phyloP scores from a whole-genome alignment of 176 grass and related monocot genomes.

The Zoysia japonica region DNA sequence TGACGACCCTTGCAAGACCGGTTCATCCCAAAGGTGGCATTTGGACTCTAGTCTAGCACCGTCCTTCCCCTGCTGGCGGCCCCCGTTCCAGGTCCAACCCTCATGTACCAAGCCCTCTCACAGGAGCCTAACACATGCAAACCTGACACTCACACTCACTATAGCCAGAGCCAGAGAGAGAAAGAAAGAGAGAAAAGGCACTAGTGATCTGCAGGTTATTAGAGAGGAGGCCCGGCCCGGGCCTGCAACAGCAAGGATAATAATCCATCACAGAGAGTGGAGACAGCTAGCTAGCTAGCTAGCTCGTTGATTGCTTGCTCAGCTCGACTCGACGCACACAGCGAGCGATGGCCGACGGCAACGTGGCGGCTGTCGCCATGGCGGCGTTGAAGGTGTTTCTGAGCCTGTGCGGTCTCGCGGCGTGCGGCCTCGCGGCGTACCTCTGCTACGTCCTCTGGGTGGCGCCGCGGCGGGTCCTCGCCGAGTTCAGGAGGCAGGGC shows the following conservation, averaged over 20 bases:
- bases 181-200: background rate
- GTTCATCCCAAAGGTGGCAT: background rate
- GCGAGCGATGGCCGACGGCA: background rate
- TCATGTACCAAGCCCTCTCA: too few relatives aligned
- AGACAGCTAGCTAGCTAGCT: background rate
- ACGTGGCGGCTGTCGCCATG: slow-evolving; percentile 10
- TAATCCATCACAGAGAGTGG: background rate
- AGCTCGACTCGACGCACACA: background rate
- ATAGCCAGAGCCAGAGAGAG: background rate
- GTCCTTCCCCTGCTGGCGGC: background rate
- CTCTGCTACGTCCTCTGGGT: slow-evolving; percentile 70
- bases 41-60: slow-evolving; percentile 25
- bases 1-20: too few relatives aligned
- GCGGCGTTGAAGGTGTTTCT: slow-evolving; percentile 42
- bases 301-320: background rate
- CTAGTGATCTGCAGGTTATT: background rate
- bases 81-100: background rate
- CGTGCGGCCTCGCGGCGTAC: slow-evolving; percentile 65
- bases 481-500: slow-evolving; percentile 57
- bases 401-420: slow-evolving; percentile 51
- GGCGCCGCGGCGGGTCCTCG: slow-evolving; percentile 62
- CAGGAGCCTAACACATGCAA: too few relatives aligned
- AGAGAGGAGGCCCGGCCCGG: background rate
- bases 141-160: background rate
- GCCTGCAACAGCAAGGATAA: background rate